Percentiles rank a stretch among this genome's conserved stretches.
phyloP scores from a whole-genome alignment of 2,329 filamentous ascomycete species.

The Colletotrichum falcatum region DNA sequence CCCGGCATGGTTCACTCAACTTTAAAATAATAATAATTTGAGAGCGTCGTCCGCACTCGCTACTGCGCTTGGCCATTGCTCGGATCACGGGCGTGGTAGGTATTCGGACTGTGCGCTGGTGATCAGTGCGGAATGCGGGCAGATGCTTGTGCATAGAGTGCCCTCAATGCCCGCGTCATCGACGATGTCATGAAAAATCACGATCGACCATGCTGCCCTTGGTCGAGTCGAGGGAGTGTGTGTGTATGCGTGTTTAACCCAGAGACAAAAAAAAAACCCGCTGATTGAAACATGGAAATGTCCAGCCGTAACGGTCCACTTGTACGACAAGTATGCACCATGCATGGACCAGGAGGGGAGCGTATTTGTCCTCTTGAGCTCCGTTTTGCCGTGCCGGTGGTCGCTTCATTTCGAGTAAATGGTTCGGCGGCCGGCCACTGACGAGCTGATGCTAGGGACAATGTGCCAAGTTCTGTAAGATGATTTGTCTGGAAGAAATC shows the following conservation, averaged over 20 bases:
- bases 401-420: conserved; percentile 22
- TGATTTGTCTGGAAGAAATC: conserved; percentile 24
- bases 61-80: not conserved
- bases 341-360: conserved; percentile 21
- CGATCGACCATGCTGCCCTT: conserved; percentile 18
- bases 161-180: not conserved
- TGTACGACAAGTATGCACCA: conserved; percentile 11
- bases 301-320: conserved; percentile 17
- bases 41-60: not conserved
- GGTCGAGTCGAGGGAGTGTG: conserved; percentile 6
- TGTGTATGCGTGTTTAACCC: not conserved
- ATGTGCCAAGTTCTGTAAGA: conserved; percentile 32
- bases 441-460: conserved; percentile 11
- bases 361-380: not conserved
- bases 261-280: conserved; percentile 4
- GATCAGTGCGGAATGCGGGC: conserved; percentile 14
- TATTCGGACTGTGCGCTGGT: conserved; percentile 6
- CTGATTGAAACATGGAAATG: conserved; percentile 32
- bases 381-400: conserved; percentile 1
- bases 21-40: conserved; percentile 11
- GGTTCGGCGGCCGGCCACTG: conserved; percentile 2
- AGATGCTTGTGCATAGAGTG: not conserved
- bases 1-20: conserved; percentile 23
- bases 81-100: not conserved
- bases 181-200: conserved; percentile 1